These are phyloP conservation scores for Oligophagozyma castellii DNA, from an alignment of 1,139 yeast genomes.

Conservation along the genomic window DNA sequence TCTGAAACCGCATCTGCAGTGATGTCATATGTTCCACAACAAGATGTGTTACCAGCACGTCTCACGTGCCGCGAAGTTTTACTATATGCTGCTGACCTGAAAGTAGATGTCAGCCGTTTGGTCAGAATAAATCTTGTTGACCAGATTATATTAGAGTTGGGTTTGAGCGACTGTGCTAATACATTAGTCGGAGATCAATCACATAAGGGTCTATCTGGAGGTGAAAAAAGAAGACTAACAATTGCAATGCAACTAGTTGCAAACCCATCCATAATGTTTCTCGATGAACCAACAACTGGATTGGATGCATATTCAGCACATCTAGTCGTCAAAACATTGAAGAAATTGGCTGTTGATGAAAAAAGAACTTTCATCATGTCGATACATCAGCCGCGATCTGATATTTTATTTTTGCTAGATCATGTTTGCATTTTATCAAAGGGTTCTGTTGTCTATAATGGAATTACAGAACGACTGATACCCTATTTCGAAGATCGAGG, in stretches of 20 bases:
- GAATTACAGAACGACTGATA: conserved; percentile 33
- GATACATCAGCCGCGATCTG: conserved; percentile 78
- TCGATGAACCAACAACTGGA: conserved; percentile 88
- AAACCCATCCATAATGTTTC: conserved; percentile 60
- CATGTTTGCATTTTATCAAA: conserved; percentile 54
- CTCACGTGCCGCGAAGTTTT: conserved; percentile 62
- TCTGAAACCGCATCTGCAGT: conserved; percentile 7
- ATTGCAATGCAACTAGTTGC: conserved; percentile 67
- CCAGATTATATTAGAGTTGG: conserved; percentile 45
- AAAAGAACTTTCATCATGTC: conserved; percentile 66
- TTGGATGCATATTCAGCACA: conserved; percentile 69
- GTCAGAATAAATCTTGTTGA: conserved; percentile 40
- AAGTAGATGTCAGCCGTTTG: conserved; percentile 33
- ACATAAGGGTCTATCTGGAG: conserved; percentile 54
- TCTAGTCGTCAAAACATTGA: conserved; percentile 48
- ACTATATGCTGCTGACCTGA: conserved; percentile 53
- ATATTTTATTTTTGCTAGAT: conserved; percentile 58
- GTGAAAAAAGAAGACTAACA: conserved; percentile 68
- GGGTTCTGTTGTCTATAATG: conserved; percentile 50
- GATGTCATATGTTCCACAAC: conserved; percentile 62
- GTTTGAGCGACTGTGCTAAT: conserved; percentile 45
- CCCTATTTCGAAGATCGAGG: conserved; percentile 42
- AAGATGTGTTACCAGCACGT: conserved; percentile 59
- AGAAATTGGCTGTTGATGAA: conserved; percentile 38
- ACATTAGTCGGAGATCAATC: conserved; percentile 38